Evolutionary conservation across 257 asterid genomes (phyloP), one percentile per base, ranked within the genome.

Genomic region (Cruciata laevipes): DNA sequence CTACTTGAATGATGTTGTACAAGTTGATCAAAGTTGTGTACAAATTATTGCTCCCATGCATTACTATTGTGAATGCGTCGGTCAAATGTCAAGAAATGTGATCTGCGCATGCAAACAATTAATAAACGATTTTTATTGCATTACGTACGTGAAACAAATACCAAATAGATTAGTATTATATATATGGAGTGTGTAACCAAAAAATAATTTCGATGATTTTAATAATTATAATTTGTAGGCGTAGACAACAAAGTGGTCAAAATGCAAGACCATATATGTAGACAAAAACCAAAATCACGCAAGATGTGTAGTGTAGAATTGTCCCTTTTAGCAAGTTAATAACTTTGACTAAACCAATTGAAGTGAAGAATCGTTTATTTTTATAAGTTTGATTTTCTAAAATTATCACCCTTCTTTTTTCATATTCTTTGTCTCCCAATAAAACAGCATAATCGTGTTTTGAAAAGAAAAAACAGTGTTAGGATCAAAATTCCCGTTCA

Each of bases 191-290:
- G 53, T 44, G 52, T 16, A 47, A 14, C 8, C 16, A 4, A 47
- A 10, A 10, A 14, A 47, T 14, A 47, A 47, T 16, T 3, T 47
- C 16, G 1, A 42, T 3, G 12, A 37, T 37, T 27, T 27, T 6
- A 6, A 37, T 3, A 37, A 37, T 12, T 1, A 12, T 10, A 42
- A 11, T 42, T 10, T 42, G 2, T 42, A 13, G 44, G 5, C 12
- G 32, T 56, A 56, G 33, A 25, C 61, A 23, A 56, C 17, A 47
- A 56, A 56, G 61, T 56, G 61, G 61, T 56, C 61, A 56, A 56
- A 56, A 56, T 56, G 27, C 37, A 58, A 58, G 63, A 58, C 63
- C n/a, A 58, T n/a, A n/a, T n/a, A 0, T 21, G 35, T 6, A 10
- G 27, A 42, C 51, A 42, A 40, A 40, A 55, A 20, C 16, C 23